Evolutionary conservation across 108 stramenopile species (phyloP).

Genomic region (Stephanodiscus triporus): DNA sequence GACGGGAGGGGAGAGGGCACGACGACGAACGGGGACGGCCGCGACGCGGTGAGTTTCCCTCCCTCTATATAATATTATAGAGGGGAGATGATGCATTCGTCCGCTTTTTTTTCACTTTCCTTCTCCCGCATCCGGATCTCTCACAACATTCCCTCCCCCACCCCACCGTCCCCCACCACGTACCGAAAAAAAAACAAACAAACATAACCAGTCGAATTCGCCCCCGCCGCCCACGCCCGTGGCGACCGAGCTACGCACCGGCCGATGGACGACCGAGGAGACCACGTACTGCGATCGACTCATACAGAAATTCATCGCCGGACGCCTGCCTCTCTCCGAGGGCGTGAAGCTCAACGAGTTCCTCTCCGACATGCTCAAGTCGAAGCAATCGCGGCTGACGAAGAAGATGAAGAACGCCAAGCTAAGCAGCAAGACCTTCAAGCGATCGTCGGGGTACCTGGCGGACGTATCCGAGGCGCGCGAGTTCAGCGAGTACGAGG

Average conservation of each 20-base stretch:
- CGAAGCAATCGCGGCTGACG: conserved; percentile 84
- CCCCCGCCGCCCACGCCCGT: neutral
- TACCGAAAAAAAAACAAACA: neutral
- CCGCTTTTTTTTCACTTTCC: too few relatives aligned
- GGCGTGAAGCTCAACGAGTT: conserved; percentile 87
- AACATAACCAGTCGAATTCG: neutral
- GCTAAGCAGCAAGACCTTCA: conserved; percentile 67
- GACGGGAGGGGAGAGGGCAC: neutral
- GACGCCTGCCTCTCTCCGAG: conserved; percentile 71
- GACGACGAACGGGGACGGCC: neutral
- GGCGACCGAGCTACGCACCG: conserved; percentile 56
- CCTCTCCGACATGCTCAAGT: conserved; percentile 77
- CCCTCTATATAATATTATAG: too few relatives aligned
- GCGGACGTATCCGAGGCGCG: conserved; percentile 55
- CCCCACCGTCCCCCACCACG: too few relatives aligned
- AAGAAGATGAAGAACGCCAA: conserved; percentile 94
- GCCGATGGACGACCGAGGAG: conserved; percentile 86
- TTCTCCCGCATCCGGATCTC: neutral
- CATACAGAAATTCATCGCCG: conserved; percentile 72
- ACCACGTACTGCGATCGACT: conserved; percentile 80
- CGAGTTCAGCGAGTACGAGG: conserved; percentile 71
- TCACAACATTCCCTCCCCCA: too few relatives aligned
- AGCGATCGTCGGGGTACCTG: conserved; percentile 48
- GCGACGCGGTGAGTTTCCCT: neutral
- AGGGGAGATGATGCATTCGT: too few relatives aligned